A percentile compares a stretch with the other conserved stretches of the same genome.
phyloP scores from a whole-genome alignment of 164 flowering plant genomes.

The Nymphaea colorata region DNA sequence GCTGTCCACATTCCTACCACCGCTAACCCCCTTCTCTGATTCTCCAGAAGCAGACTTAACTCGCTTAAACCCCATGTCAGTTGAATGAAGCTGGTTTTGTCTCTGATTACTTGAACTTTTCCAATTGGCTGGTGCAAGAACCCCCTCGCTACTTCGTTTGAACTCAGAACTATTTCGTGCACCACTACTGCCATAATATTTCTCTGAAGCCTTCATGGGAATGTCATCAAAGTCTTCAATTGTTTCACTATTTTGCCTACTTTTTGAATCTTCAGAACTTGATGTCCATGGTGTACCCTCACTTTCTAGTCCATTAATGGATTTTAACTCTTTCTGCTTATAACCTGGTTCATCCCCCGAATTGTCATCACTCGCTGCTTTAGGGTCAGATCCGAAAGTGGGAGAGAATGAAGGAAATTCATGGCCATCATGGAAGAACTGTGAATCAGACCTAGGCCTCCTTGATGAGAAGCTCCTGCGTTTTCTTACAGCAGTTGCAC shows the following conservation, averaged over 20 bases:
- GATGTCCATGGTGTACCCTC: neutral
- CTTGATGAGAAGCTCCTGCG: slow-evolving; percentile 53
- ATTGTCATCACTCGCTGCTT: slow-evolving; percentile 50
- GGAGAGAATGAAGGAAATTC: slow-evolving; percentile 36
- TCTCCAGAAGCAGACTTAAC: slow-evolving; percentile 1
- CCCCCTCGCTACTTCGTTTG: slow-evolving; percentile 43
- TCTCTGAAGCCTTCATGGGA: slow-evolving; percentile 16
- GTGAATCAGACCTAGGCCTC: slow-evolving; percentile 52
- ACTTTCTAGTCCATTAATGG: neutral
- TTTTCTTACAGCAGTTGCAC: slow-evolving; percentile 22
- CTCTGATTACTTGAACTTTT: slow-evolving; percentile 11
- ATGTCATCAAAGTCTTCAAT: slow-evolving; percentile 6
- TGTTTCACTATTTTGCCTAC: no score
- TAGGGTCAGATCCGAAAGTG: slow-evolving; percentile 40
- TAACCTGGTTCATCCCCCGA: slow-evolving; percentile 18
- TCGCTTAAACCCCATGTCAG: neutral
- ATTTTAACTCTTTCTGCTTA: slow-evolving; percentile 35
- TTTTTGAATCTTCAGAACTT: no score
- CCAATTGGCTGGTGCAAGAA: slow-evolving; percentile 58
- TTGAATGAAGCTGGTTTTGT: slow-evolving; percentile 8
- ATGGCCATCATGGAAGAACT: slow-evolving; percentile 16
- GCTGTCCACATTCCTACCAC: slow-evolving; percentile 12
- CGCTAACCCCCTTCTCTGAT: slow-evolving; percentile 7
- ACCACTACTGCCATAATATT: slow-evolving; percentile 7
- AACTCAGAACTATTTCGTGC: slow-evolving; percentile 24